Base-by-base conservation (phyloP, 257 asterid genomes). In the Voacanga thouarsii region DNA sequence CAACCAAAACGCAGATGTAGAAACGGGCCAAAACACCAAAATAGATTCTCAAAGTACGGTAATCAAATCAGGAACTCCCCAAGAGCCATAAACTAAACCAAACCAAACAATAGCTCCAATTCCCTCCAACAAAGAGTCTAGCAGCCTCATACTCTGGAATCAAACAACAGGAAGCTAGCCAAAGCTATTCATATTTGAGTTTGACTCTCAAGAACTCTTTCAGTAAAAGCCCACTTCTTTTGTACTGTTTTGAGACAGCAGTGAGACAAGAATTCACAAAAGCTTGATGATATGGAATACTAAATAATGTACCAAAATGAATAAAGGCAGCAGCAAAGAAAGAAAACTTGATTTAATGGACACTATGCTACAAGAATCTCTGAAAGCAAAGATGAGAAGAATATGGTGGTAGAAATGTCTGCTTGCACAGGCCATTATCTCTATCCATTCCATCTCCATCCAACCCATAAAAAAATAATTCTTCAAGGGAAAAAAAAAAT, bases 331-430 rank as follows among this genome's bases (percentile, higher is more conserved):
- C 77, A 81, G 78, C 78, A 57, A 76, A 71, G 33, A 65, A 78
- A 53, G 75, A 79, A 74, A 51, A 75, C 78, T 77, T 86, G 80
- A 80, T 84, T 86, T 84, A 82, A 84, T 80, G 92, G 89, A 86
- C 90, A 84, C 88, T 80, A 80, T 83, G 86, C 89, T 85, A 88
- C 85, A 77, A 92, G 96, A 88, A 92, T 92, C 92, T 89, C 84
- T 72, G 87, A 89, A 90, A 91, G 90, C 86, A 83, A 86, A 91
- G 93, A 90, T 81, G 88, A 86, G 87, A 88, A 86, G 92, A 88
- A 88, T 89, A 89, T 84, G 96, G 94, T 86, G 92, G 93, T 86
- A 87, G 91, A 89, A 92, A 86, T 92, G 96, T 86, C 89, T 86
- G 94, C 91, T 87, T 72, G 90, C 86, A 85, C 86, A 86, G 90